A percentile compares a stretch with the other conserved stretches of the same genome.
Conservation (phyloP, 1,284 basidiomycete genomes). For the Porodaedalea pini region DNA sequence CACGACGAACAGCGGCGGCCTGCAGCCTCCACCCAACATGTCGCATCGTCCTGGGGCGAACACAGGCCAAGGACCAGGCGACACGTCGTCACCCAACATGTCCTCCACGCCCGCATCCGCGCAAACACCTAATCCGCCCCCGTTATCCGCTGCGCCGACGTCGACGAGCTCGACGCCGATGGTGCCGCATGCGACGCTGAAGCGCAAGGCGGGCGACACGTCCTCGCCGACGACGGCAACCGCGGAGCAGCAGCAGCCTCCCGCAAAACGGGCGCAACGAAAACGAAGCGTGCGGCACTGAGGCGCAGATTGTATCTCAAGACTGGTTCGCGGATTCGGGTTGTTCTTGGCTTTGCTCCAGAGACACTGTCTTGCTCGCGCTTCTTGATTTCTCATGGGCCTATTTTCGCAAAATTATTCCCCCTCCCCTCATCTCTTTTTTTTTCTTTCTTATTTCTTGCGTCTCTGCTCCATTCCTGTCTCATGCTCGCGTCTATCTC, state of each 20-base stretch:
- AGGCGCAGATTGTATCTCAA: too few relatives aligned
- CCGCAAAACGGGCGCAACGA: constrained; percentile 12
- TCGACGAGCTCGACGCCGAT: constrained; percentile 42
- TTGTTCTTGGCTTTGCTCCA: too few relatives aligned
- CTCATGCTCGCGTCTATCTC: constrained; percentile 25
- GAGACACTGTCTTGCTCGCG: too few relatives aligned
- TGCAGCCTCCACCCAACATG: neutral
- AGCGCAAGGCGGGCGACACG: constrained; percentile 55
- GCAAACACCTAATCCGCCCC: constrained; percentile 33
- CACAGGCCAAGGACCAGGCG: neutral
- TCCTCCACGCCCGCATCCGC: constrained; percentile 35
- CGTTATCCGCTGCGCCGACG: constrained; percentile 32
- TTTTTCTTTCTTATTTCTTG: neutral
- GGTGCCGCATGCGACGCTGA: constrained; percentile 51
- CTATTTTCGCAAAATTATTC: too few relatives aligned
- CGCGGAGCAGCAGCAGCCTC: constrained; percentile 32
- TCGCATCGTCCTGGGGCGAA: neutral
- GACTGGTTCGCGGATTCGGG: too few relatives aligned
- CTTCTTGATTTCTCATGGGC: too few relatives aligned
- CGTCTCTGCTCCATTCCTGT: neutral
- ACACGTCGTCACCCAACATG: constrained; percentile 49
- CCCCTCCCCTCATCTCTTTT: neutral
- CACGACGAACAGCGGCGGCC: constrained; percentile 18
- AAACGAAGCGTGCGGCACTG: constrained; percentile 39
- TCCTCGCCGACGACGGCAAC: constrained; percentile 49